Conservation (phyloP, 1,139 yeast genomes). For the Suhomyces atakaporum region DNA sequence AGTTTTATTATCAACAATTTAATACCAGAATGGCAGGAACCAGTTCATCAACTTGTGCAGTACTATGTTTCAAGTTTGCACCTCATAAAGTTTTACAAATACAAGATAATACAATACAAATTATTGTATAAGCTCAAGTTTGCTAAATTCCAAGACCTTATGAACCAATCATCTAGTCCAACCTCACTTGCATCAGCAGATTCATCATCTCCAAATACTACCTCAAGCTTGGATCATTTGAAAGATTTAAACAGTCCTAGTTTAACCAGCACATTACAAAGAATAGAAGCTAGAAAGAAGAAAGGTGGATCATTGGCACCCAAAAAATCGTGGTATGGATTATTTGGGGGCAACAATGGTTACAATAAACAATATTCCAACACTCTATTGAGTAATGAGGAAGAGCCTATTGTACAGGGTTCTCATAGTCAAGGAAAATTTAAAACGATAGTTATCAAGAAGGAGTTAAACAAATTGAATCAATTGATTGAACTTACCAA, state of each 20-base stretch:
- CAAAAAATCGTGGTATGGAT: slow-evolving; percentile 48
- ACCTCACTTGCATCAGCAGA: slow-evolving; percentile 6
- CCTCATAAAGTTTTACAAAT: slow-evolving; percentile 46
- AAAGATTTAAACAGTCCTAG: slow-evolving; percentile 46
- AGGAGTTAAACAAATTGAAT: slow-evolving; percentile 44
- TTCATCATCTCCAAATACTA: slow-evolving; percentile 2
- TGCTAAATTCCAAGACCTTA: slow-evolving; percentile 41
- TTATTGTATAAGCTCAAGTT: slow-evolving; percentile 44
- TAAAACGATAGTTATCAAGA: slow-evolving; percentile 39
- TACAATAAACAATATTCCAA: slow-evolving; percentile 16
- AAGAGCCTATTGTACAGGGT: slow-evolving; percentile 1
- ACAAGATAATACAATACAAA: slow-evolving; percentile 46
- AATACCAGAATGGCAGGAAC: slow-evolving; percentile 51
- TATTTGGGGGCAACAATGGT: slow-evolving; percentile 44
- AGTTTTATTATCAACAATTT: slow-evolving; percentile 36
- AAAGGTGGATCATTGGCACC: slow-evolving; percentile 20
- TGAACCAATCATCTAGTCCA: slow-evolving; percentile 24
- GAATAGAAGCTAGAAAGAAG: slow-evolving; percentile 29
- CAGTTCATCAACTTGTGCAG: slow-evolving; percentile 44
- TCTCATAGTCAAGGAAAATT: slow-evolving; percentile 22
- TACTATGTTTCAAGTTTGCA: slow-evolving; percentile 42
- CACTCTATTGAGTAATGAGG: slow-evolving; percentile 9
- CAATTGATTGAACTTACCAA: slow-evolving; percentile 44
- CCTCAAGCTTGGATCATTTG: slow-evolving; percentile 27
- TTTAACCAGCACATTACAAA: slow-evolving; percentile 38